Base-by-base conservation (phyloP, 495 filamentous ascomycete genomes). In the Xylaria grammica region DNA sequence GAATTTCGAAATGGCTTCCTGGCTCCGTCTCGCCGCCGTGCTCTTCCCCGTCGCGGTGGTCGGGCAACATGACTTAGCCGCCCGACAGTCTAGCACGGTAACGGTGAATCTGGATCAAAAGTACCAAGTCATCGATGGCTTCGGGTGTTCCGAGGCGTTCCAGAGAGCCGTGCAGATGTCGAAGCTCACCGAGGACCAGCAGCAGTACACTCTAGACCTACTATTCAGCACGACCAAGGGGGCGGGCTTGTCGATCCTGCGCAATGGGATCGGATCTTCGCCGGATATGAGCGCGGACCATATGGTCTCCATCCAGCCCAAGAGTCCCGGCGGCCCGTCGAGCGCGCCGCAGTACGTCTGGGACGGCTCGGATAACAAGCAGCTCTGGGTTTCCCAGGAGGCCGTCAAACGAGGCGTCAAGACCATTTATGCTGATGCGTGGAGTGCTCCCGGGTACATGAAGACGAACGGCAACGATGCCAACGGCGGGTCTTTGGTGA, bases 381-480 rank as follows among this genome's bases (percentile, higher is more conserved):
- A 84, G 69, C 75, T 85, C 24, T 84, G 81, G 77, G 70, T 84
- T 24, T 75, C 79, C 7, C 69, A 80, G 54, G 76, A 84, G 65
- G 81, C 82, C 2, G 65, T 74, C 8, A 76, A 70, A n/a, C 77
- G 79, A 26, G 82, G 82, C 13, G 78, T 83, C 13, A 74, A 70
- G 54, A 79, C 75, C 11, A 77, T 86, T 59, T 87, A 87, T 65
- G 84, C 82, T 5, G 73, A 86, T 67, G 84, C 84, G 0, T 86
- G 84, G 84, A 80, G 75, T 48, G 83, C 84, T 5, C 84, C 82
- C 1, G 83, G 78, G 0, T 87, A 78, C 69, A 86, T 86, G 83
- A 87, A 86, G 77, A 86, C 83, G 6, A 84, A 83, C 55, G 70
- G 72, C n/a, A 78, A 81, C 60, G 77, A 83, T 20, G 74, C 72